Evolutionary conservation across 106 monocot genomes (phyloP).

Genomic region (Dendrobium huoshanense): DNA sequence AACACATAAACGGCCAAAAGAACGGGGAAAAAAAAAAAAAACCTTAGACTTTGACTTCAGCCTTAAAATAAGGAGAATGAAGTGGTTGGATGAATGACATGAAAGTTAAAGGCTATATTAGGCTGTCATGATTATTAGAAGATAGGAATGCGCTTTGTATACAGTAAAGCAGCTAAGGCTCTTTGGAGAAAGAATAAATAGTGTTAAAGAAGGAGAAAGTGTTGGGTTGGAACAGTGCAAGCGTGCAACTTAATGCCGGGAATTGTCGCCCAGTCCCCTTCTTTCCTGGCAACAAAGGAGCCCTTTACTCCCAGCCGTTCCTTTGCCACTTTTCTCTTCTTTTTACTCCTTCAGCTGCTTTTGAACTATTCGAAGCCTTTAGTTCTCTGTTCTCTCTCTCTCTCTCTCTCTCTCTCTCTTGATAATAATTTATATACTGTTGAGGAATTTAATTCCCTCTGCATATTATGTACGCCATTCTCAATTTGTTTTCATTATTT

Average conservation of each 20-base stretch:
- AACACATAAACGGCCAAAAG: too few relatives aligned
- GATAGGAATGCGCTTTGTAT: neutral
- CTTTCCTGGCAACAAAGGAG: neutral
- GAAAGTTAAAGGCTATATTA: neutral
- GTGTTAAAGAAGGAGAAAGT: neutral
- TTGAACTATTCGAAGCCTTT: neutral
- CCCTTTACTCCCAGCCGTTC: neutral
- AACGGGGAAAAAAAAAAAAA: too few relatives aligned
- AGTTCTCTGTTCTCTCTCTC: too few relatives aligned
- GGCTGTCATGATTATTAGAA: neutral
- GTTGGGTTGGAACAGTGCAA: neutral
- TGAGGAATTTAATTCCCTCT: neutral
- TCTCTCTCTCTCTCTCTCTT: too few relatives aligned
- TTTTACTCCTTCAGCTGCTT: neutral
- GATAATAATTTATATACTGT: neutral
- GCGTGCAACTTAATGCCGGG: neutral
- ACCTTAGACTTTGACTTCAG: too few relatives aligned
- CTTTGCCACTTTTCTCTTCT: neutral
- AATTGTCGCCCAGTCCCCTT: neutral
- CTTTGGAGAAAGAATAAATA: neutral
- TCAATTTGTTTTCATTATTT: neutral
- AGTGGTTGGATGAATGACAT: neutral
- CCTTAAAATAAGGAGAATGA: too few relatives aligned
- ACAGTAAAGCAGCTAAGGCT: neutral
- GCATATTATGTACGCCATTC: neutral